Evolutionary conservation across 129 eudicot genomes (phyloP).

Genomic region (Solidago caesia): DNA sequence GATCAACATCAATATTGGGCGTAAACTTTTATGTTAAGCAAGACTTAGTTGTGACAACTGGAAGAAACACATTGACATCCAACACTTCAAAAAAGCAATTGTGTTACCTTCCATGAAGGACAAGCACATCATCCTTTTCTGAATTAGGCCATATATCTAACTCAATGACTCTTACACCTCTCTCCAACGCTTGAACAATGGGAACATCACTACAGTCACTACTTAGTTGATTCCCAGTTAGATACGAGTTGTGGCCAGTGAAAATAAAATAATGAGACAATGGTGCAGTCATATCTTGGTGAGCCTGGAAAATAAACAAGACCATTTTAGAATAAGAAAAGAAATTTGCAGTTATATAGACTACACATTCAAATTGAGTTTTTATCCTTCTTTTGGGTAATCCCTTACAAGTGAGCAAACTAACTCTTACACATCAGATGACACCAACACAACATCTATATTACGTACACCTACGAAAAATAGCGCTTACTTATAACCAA

Average conservation of each 20-base stretch:
- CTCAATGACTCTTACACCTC: conserved; percentile 87
- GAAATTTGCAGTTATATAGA: neutral
- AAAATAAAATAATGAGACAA: conserved; percentile 80
- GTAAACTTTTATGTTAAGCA: neutral
- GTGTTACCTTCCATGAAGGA: conserved; percentile 85
- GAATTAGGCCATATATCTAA: conserved; percentile 98
- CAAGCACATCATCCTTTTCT: conserved; percentile 55
- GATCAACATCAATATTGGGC: neutral
- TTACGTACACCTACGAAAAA: neutral
- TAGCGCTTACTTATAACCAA: neutral
- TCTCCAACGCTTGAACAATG: conserved; percentile 67
- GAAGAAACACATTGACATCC: conserved; percentile 8
- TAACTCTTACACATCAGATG: conserved; percentile 1
- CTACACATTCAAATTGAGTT: neutral
- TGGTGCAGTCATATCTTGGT: conserved; percentile 89
- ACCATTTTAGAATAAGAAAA: conserved; percentile 3
- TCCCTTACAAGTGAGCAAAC: conserved; percentile 4
- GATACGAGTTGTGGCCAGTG: conserved; percentile 93
- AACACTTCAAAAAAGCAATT: neutral
- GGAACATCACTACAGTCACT: conserved; percentile 95
- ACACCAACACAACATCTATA: neutral
- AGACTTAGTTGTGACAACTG: neutral
- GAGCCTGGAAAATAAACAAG: conserved; percentile 45
- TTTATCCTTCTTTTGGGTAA: neutral
- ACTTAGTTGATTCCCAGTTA: conserved; percentile 89